These are phyloP conservation scores for Carnegiea gigantea DNA, from an alignment of 179 eudicot genomes.

Conservation along the genomic window DNA sequence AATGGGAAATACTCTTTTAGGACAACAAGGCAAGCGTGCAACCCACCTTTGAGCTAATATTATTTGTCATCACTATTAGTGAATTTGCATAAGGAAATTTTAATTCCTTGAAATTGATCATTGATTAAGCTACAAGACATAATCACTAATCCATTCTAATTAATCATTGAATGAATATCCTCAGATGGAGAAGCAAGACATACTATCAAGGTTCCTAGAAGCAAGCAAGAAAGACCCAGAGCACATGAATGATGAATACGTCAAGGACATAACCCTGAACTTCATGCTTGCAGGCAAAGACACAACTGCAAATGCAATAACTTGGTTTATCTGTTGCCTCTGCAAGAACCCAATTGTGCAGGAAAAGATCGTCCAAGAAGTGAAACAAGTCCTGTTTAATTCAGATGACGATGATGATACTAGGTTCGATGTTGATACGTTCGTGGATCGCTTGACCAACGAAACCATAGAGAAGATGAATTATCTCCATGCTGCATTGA, in stretches of 20 bases:
- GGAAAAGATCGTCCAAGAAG: slow-evolving; percentile 15
- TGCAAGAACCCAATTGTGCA: slow-evolving; percentile 27
- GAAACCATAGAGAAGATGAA: slow-evolving; percentile 11
- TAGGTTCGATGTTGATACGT: neutral
- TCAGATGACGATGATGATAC: neutral
- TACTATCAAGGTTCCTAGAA: slow-evolving; percentile 14
- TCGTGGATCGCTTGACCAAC: neutral
- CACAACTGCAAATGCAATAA: slow-evolving; percentile 33
- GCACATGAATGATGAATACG: slow-evolving; percentile 13
- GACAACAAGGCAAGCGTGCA: too few relatives aligned
- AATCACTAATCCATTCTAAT: too few relatives aligned
- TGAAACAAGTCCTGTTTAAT: neutral
- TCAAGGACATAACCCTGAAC: slow-evolving; percentile 33
- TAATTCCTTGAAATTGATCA: too few relatives aligned
- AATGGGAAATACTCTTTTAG: too few relatives aligned
- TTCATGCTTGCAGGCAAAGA: slow-evolving; percentile 45
- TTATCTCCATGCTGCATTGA: slow-evolving; percentile 17
- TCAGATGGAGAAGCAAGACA: slow-evolving; percentile 16
- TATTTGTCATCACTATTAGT: too few relatives aligned
- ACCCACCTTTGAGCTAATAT: too few relatives aligned
- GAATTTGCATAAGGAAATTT: neutral
- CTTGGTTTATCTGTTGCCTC: slow-evolving; percentile 42
- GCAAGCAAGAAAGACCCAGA: slow-evolving; percentile 18
- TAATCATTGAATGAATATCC: too few relatives aligned
- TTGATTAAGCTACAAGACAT: too few relatives aligned